A percentile compares a stretch with the other conserved stretches of the same genome.
Conservation (phyloP, 2,329 filamentous ascomycete species). For the Teratosphaeria nubilosa region DNA sequence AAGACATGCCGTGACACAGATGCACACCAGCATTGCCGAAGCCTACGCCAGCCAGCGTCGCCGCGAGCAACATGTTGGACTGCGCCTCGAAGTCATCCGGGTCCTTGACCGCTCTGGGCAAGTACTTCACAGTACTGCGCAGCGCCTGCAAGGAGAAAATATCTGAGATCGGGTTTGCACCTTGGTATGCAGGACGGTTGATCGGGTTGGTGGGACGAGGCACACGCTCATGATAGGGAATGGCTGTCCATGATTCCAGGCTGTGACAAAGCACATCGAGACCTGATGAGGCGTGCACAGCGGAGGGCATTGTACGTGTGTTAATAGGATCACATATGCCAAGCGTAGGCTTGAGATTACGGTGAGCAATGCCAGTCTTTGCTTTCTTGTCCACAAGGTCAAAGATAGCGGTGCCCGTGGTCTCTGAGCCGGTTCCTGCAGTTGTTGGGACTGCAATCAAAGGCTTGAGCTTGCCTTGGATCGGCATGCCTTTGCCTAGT, state of each 20-base stretch:
- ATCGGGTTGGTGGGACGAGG: slow-evolving; percentile 85
- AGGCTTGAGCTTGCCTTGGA: slow-evolving; percentile 60
- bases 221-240: slow-evolving; percentile 78
- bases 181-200: slow-evolving; percentile 85
- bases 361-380: slow-evolving; percentile 92
- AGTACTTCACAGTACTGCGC: slow-evolving; percentile 75
- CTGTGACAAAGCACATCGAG: slow-evolving; percentile 93
- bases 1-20: slow-evolving; percentile 85
- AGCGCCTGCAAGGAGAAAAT: slow-evolving; percentile 90
- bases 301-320: slow-evolving; percentile 88
- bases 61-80: slow-evolving; percentile 87
- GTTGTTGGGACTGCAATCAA: slow-evolving; percentile 78
- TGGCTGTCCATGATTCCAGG: slow-evolving; percentile 94
- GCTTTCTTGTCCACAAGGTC: slow-evolving; percentile 81
- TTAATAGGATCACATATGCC: slow-evolving; percentile 83
- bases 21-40: slow-evolving; percentile 98
- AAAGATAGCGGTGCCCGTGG: slow-evolving; percentile 96
- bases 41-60: slow-evolving; percentile 86
- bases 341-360: slow-evolving; percentile 88
- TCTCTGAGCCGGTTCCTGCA: slow-evolving; percentile 82
- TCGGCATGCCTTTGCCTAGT: slow-evolving; percentile 70
- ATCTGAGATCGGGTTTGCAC: slow-evolving; percentile 93
- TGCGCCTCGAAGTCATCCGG: slow-evolving; percentile 90
- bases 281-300: slow-evolving; percentile 83
- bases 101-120: slow-evolving; percentile 76